A percentile compares a stretch with the other conserved stretches of the same genome.
These are phyloP conservation scores for Usnea hakonensis DNA, from an alignment of 495 filamentous ascomycete genomes.

Conservation along the genomic window DNA sequence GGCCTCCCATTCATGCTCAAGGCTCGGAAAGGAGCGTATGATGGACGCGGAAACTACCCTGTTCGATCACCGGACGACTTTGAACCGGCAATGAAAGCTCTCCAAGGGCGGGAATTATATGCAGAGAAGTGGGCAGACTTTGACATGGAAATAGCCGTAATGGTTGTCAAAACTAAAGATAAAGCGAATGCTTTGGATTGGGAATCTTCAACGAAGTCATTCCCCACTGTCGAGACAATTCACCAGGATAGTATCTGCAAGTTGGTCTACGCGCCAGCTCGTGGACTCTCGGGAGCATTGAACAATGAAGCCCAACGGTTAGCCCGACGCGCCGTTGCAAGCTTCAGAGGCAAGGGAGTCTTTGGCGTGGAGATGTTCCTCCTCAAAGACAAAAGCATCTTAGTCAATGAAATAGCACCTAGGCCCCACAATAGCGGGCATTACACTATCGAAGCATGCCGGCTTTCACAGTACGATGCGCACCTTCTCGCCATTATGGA, in stretches of 20 bases:
- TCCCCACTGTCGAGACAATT: conserved; percentile 91
- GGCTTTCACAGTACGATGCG: conserved; percentile 82
- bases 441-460: conserved; percentile 92
- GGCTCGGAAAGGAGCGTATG: conserved; percentile 85
- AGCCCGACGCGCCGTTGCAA: conserved; percentile 68
- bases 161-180: conserved; percentile 88
- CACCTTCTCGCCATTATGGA: conserved; percentile 83
- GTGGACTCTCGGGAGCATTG: conserved; percentile 52
- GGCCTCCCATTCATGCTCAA: conserved; percentile 95
- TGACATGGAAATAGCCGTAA: conserved; percentile 82
- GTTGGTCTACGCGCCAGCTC: conserved; percentile 78
- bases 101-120: conserved; percentile 69
- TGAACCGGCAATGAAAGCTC: conserved; percentile 53
- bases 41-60: conserved; percentile 85
- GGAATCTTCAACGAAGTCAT: conserved; percentile 52
- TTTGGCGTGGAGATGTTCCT: conserved; percentile 98
- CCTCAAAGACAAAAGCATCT: conserved; percentile 59
- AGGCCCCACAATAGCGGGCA: conserved; percentile 87
- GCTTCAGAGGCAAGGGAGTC: conserved; percentile 80
- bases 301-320: conserved; percentile 64
- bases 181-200: conserved; percentile 38
- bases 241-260: conserved; percentile 96
- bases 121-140: conserved; percentile 90
- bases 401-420: conserved; percentile 93
- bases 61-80: conserved; percentile 63